Evolutionary conservation across 768 basidiomycete genomes (phyloP), one percentile per base, ranked within the genome.

Genomic region (Kwoniella dejecticola): DNA sequence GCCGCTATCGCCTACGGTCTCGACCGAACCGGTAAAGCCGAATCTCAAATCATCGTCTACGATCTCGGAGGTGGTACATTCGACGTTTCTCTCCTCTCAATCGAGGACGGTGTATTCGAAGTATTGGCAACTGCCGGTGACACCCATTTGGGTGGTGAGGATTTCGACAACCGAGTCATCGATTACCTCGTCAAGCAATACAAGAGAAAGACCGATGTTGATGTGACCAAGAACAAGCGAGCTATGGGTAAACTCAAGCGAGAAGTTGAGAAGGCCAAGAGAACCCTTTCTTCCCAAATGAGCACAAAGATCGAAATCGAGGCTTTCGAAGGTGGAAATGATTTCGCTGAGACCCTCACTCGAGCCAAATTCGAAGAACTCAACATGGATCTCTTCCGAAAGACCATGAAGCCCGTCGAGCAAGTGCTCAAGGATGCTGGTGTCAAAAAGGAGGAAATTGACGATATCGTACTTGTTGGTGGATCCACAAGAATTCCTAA

Each of bases 321-420:
- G 81, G 86, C 86, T 27, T 97, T 98, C 81, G 93, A 94, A 80
- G 86, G 87, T 72, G 95, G 95, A 67, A 94, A 95, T 71, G 95
- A 99, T 83, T 91, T 97, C 75, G 90, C 92, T 31, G 95, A 97
- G 69, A 74, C 75, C 33, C 86, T 98, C 30, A 98, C 95, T 54
- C 87, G 95, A 56, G 95, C 95, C 83, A 98, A 96, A 82, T 98
- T 99, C 78, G 95, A 98, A 80, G 94, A 98, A 80, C 84, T 97
- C 68, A 96, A 95, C 86, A 89, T 96, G 83, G 95, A 99, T 75
- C 86, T 98, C 53, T 99, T 99, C 89, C 85, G 95, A 76, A 95
- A 95, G 86, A 99, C 95, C 31, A 91, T 98, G 91, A 94, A 94
- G 84, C 95, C 95, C 66, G 95, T 98, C 64, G 94, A 97, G 81